Conservation (phyloP, 257 asterid genomes). For the Solanum sejunctum region DNA sequence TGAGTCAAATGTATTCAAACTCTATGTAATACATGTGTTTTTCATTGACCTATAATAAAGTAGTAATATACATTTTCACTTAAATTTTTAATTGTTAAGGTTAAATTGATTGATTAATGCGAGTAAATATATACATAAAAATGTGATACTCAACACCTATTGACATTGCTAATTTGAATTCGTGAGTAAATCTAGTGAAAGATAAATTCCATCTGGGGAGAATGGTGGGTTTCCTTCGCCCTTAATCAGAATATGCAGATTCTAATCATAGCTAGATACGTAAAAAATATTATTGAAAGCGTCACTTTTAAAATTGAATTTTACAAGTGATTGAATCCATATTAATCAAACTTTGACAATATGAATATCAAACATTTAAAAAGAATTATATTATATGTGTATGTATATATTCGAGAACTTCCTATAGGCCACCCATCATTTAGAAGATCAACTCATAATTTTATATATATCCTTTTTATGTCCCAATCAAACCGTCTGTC, state of each 20-base stretch:
- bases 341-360: not conserved
- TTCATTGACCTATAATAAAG: not conserved
- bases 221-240: not conserved
- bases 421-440: not conserved
- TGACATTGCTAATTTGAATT: not conserved
- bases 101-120: not conserved
- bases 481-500: constrained; percentile 36
- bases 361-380: not conserved
- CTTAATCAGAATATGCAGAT: not conserved
- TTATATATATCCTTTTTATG: constrained; percentile 4
- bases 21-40: not conserved
- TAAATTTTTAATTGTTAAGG: not conserved
- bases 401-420: not conserved
- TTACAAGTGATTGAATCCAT: not conserved
- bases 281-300: not conserved
- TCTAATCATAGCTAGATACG: too few species aligned
- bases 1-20: too few species aligned
- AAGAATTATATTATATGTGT: too few species aligned
- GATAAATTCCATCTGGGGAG: not conserved
- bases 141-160: not conserved
- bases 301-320: not conserved
- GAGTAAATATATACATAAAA: not conserved
- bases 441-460: not conserved
- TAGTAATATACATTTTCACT: not conserved
- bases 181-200: not conserved